Percentiles rank a stretch among this genome's conserved stretches.
These are phyloP conservation scores for sunflower (Helianthus annuus) DNA, from an alignment of 129 eudicot genomes.

Conservation along the genomic window DNA sequence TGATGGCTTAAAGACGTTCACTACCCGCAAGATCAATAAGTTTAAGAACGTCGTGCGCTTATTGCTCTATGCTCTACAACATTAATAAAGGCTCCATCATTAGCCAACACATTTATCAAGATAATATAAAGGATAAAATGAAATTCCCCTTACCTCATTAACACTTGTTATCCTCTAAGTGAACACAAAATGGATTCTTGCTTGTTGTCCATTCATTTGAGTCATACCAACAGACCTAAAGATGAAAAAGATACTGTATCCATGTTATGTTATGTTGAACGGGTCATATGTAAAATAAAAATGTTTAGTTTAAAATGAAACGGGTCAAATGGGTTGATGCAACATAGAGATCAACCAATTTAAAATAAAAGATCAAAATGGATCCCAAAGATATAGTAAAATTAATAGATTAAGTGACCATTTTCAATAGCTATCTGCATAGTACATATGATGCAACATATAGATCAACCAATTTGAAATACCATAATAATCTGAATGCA, in stretches of 20 bases:
- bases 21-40: constrained; percentile 98
- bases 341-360: no score
- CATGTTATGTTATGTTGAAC: neutral
- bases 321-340: neutral
- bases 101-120: neutral
- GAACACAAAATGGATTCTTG: constrained; percentile 98
- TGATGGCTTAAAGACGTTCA: constrained; percentile 97
- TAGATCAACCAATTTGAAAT: no score
- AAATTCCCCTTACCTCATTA: constrained; percentile 74
- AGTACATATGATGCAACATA: no score
- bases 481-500: no score
- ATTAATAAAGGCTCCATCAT: constrained; percentile 4
- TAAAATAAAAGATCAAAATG: no score
- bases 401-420: no score
- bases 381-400: no score
- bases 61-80: constrained; percentile 88
- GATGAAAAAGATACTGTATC: neutral
- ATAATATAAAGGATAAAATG: neutral
- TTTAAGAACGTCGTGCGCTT: constrained; percentile 91
- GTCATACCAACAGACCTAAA: constrained; percentile 97
- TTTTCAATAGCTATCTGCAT: no score
- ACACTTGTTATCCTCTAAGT: constrained; percentile 76
- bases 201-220: constrained; percentile 95
- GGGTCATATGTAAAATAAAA: neutral
- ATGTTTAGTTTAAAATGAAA: constrained; percentile 20